Percentiles rank a stretch among this genome's conserved stretches.
phyloP scores from a whole-genome alignment of 768 basidiomycete species.

The Hygrocybe coccinea region DNA sequence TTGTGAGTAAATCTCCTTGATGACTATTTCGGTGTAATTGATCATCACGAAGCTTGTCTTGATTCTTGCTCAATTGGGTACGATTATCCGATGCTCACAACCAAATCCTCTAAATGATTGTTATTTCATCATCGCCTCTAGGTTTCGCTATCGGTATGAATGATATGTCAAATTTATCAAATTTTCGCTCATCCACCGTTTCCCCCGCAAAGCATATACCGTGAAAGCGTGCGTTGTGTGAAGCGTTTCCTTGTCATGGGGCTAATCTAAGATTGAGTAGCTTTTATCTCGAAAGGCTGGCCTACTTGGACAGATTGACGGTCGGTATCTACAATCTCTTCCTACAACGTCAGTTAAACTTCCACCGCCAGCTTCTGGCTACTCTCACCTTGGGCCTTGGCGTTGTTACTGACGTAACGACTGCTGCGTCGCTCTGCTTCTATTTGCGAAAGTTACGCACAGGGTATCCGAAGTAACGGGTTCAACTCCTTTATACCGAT shows the following conservation, averaged over 20 bases:
- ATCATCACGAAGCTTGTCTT: slow-evolving; percentile 32
- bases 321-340: slow-evolving; percentile 24
- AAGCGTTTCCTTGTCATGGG: neutral
- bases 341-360: neutral
- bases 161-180: neutral
- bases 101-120: neutral
- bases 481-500: neutral
- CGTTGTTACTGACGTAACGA: slow-evolving; percentile 46
- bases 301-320: slow-evolving; percentile 35
- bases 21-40: neutral
- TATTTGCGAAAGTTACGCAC: slow-evolving; percentile 53
- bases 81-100: slow-evolving; percentile 7
- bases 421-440: slow-evolving; percentile 47
- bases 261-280: neutral
- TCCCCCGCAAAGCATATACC: slow-evolving; percentile 36
- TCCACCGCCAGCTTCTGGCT: slow-evolving; percentile 38
- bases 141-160: slow-evolving; percentile 37
- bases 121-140: slow-evolving; percentile 6
- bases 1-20: slow-evolving; percentile 37
- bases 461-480: slow-evolving; percentile 38
- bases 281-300: slow-evolving; percentile 29
- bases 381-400: slow-evolving; percentile 46
- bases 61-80: slow-evolving; percentile 43
- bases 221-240: slow-evolving; percentile 35
- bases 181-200: neutral